Evolutionary conservation across 176 grass and related monocot species (phyloP).

Genomic region (Aechmea fasciata): DNA sequence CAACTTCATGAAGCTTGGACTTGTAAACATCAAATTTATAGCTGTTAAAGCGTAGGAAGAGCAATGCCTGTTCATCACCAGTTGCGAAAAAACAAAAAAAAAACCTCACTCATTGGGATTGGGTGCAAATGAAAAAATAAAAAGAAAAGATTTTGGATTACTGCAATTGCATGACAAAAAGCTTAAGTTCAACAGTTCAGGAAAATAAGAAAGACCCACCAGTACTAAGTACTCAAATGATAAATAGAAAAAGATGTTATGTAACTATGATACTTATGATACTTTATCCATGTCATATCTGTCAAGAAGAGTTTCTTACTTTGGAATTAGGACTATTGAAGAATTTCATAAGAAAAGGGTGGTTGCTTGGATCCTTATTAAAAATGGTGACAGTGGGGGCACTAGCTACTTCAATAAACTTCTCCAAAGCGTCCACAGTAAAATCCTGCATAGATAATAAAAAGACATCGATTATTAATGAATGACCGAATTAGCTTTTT

Average conservation of each 20-base stretch:
- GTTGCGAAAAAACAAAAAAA: conserved; percentile 10
- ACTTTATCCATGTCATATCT: background rate
- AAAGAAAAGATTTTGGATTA: background rate
- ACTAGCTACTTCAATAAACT: conserved; percentile 66
- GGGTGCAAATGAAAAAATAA: background rate
- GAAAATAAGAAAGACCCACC: too few relatives aligned
- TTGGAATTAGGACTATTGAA: conserved; percentile 58
- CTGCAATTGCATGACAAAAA: background rate
- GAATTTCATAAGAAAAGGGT: conserved; percentile 62
- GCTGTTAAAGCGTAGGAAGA: conserved; percentile 73
- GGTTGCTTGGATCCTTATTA: conserved; percentile 75
- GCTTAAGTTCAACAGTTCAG: too few relatives aligned
- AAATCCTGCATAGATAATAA: conserved; percentile 61
- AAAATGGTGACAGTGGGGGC: conserved; percentile 65
- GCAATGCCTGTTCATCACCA: conserved; percentile 49
- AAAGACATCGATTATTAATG: background rate
- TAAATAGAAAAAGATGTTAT: too few relatives aligned
- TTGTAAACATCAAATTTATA: conserved; percentile 64
- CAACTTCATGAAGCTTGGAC: conserved; percentile 38
- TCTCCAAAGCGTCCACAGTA: conserved; percentile 51
- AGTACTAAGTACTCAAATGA: too few relatives aligned
- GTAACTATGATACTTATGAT: too few relatives aligned
- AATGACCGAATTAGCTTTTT: background rate
- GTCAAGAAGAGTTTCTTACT: conserved; percentile 24
- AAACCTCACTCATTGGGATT: background rate